Evolutionary conservation across 2,329 filamentous ascomycete species (phyloP).

Genomic region (Neofusicoccum parvum): DNA sequence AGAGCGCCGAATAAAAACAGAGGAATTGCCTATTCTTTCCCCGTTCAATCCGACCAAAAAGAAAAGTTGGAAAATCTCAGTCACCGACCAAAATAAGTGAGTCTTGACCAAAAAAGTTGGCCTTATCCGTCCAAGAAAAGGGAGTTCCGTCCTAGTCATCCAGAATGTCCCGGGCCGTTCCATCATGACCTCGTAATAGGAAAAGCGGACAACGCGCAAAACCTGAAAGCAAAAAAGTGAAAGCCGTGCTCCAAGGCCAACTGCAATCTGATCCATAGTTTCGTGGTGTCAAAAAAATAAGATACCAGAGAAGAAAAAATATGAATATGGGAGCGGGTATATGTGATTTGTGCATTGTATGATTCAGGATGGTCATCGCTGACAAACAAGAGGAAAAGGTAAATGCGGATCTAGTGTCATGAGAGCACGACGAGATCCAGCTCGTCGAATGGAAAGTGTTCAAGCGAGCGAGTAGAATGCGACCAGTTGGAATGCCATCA

Average conservation of each 20-base stretch:
- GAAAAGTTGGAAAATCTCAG: neutral
- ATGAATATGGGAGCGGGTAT: constrained; percentile 16
- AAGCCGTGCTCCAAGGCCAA: constrained; percentile 14
- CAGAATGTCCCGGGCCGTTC: constrained; percentile 6
- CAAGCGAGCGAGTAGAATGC: neutral
- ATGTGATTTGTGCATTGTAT: constrained; percentile 4
- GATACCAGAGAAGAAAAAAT: neutral
- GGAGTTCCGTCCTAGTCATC: neutral
- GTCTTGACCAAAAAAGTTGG: neutral
- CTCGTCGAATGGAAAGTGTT: neutral
- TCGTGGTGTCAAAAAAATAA: neutral
- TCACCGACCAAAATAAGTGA: constrained; percentile 4
- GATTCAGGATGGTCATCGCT: neutral
- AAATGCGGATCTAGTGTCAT: neutral
- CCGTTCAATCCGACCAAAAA: constrained; percentile 16
- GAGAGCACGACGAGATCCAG: constrained; percentile 10
- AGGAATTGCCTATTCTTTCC: constrained; percentile 8
- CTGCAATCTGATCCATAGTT: neutral
- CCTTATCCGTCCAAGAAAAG: constrained; percentile 1
- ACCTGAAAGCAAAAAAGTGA: neutral
- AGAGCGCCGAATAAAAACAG: neutral
- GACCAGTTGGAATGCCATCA: neutral
- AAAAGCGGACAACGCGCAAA: neutral
- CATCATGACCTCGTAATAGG: constrained; percentile 4
- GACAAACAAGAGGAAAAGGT: neutral